Evolutionary conservation across 2,329 filamentous ascomycete genomes (phyloP), one percentile per base, ranked within the genome.

Genomic region (Aspergillus tamarii): DNA sequence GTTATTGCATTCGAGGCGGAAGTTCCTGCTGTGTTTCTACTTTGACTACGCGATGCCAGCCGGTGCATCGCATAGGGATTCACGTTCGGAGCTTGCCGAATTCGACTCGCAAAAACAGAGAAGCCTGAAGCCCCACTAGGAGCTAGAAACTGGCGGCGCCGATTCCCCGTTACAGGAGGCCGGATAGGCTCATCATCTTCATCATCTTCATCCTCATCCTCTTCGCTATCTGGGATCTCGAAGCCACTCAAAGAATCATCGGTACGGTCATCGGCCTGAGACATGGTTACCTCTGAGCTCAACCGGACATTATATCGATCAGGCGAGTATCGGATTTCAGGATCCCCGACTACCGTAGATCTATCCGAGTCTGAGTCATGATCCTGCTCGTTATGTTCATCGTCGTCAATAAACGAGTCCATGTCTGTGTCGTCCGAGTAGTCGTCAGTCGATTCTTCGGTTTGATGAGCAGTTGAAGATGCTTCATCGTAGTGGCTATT

Each of bases 351-450:
- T 28, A 78, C 70, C 4, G 76, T 78, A 30, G 73, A 76, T 63
- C 64, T 72, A 62, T 75, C 75, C 9, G 76, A 77, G 28, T 72
- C 70, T 19, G 71, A 73, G 26, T 68, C 69, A 34, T 71, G 67
- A 32, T 67, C 61, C 19, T 64, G 43, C 41, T 56, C 30, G 43
- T 64, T 65, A 53, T 69, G 63, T 39, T 72, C 61, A 48, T 72
- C 73, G 26, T 78, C 73, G 50, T 76, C 74, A 59, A 77, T 77
- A 53, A 77, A 78, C 9, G 74, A 76, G 59, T 74, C 74, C 69
- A 70, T 71, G 32, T 78, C 74, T 32, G 69, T 69, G 53, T 76
- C 72, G n/a, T 75, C 72, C 14, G 66, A 66, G 30, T 71, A 67
- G 9, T 72, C 73, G 12, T 76, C 67, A 19, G 69, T 73, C 26